Conservation (phyloP, 1,284 basidiomycete species). For the Trametes polyzona region DNA sequence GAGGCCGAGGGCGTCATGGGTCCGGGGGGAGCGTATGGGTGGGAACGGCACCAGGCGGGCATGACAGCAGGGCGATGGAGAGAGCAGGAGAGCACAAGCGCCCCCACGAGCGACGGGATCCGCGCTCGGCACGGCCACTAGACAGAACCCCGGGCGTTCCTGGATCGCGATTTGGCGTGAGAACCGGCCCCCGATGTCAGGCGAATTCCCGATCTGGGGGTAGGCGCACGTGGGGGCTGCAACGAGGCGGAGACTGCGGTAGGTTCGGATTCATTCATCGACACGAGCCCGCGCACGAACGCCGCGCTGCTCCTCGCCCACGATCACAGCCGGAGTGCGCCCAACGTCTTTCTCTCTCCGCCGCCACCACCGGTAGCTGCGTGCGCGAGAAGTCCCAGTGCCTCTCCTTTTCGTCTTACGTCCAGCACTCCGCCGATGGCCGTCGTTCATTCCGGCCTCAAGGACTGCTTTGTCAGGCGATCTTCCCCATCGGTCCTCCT, state of each 20-base stretch:
- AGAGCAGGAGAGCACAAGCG: neutral
- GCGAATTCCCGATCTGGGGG: neutral
- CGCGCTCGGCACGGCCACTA: constrained; percentile 16
- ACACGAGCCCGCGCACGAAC: too few species aligned
- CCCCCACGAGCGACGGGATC: neutral
- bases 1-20: neutral
- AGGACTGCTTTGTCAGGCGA: neutral
- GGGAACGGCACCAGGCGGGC: neutral
- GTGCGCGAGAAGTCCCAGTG: neutral
- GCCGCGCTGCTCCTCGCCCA: too few species aligned
- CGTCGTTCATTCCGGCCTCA: neutral
- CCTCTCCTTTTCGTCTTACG: neutral
- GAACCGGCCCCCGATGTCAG: neutral
- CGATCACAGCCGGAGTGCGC: too few species aligned
- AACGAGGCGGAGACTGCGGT: neutral
- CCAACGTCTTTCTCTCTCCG: neutral
- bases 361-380: neutral
- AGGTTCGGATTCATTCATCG: too few species aligned
- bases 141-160: neutral
- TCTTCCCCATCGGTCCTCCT: neutral
- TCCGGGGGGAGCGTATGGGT: neutral
- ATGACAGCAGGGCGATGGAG: neutral
- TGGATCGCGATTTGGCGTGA: neutral
- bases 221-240: neutral
- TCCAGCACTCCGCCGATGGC: too few species aligned